Conservation (phyloP, 2,329 filamentous ascomycete species). For the Trichoderma sp. region DNA sequence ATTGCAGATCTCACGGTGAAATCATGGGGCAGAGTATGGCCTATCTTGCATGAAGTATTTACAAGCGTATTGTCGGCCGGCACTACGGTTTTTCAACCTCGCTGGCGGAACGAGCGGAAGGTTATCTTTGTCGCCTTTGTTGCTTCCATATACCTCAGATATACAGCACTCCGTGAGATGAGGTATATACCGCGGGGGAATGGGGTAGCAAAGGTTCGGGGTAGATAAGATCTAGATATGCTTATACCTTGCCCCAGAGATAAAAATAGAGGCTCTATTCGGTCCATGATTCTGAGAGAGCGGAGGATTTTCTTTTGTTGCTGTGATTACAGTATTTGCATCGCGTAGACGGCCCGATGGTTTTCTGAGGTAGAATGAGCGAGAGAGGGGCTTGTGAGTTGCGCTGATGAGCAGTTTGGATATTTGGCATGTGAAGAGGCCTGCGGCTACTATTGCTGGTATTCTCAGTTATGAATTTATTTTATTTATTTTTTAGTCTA, state of each 20-base stretch:
- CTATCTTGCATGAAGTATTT: constrained; percentile 4
- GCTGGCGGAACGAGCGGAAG: constrained; percentile 10
- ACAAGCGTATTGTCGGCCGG: not conserved
- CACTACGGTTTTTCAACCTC: not conserved
- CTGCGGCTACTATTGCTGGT: not conserved
- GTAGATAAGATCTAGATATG: constrained; percentile 11
- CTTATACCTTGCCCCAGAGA: not conserved
- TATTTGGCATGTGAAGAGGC: not conserved
- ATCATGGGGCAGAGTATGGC: constrained; percentile 9
- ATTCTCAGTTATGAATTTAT: not conserved
- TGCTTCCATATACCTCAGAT: not conserved
- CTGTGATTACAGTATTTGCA: not conserved
- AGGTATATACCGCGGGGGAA: not conserved
- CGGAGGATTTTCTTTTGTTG: not conserved
- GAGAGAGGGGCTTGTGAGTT: not conserved
- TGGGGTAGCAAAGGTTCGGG: not conserved
- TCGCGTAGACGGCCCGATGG: not conserved
- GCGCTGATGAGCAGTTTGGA: not conserved
- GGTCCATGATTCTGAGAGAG: not conserved
- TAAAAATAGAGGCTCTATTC: not conserved
- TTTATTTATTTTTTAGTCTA: too few species aligned
- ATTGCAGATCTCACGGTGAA: constrained; percentile 9
- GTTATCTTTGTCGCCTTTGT: not conserved
- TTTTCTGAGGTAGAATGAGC: not conserved
- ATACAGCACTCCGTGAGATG: not conserved